Conservation (phyloP, 441 rosid genomes). For the Syzygium syzygioides region DNA sequence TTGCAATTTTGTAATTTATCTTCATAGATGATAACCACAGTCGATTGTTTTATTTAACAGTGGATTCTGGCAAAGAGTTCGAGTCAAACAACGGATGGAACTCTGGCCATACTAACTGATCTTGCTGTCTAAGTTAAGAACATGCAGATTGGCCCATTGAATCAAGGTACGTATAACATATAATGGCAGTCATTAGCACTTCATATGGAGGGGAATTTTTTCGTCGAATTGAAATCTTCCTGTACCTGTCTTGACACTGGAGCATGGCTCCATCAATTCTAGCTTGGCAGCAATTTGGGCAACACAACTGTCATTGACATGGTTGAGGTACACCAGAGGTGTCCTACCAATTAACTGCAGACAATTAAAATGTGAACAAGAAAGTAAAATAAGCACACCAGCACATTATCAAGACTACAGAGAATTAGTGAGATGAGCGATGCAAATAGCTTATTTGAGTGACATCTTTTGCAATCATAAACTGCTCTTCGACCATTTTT, state of each 20-base stretch:
- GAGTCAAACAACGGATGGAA: neutral
- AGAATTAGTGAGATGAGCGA: neutral
- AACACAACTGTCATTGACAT: slow-evolving; percentile 52
- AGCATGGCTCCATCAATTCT: slow-evolving; percentile 65
- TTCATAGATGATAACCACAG: neutral
- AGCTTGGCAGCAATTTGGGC: slow-evolving; percentile 61
- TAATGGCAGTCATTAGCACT: neutral
- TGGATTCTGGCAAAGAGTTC: neutral
- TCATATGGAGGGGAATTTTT: neutral
- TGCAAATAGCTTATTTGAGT: slow-evolving; percentile 49
- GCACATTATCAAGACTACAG: neutral
- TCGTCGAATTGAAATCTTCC: neutral
- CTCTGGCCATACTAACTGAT: neutral
- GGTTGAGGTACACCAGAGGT: slow-evolving; percentile 61
- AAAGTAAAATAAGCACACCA: neutral
- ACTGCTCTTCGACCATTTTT: slow-evolving; percentile 37
- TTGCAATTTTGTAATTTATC: neutral
- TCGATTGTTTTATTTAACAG: neutral
- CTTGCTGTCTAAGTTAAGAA: neutral
- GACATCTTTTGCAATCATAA: slow-evolving; percentile 69
- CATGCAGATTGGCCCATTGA: neutral
- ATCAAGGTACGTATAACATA: neutral
- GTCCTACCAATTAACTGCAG: slow-evolving; percentile 34
- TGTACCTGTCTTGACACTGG: slow-evolving; percentile 64
- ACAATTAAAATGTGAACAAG: slow-evolving; percentile 14